Evolutionary conservation across 1,284 basidiomycete genomes (phyloP), one percentile per base, ranked within the genome.

Genomic region (Omphalotus olearius): DNA sequence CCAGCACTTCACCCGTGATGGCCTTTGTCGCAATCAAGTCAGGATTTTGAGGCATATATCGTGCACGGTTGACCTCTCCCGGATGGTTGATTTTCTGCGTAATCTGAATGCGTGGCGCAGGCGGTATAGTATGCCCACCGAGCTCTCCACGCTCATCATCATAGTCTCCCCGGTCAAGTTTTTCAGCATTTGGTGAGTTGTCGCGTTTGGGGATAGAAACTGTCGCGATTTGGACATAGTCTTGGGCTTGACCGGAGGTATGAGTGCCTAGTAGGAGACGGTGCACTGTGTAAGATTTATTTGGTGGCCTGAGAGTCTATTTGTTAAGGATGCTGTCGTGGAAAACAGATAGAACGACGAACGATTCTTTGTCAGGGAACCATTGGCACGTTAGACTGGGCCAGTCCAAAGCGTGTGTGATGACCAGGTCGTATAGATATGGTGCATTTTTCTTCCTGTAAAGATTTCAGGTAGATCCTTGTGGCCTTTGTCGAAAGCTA

Each of bases 21-120:
- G 93, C 78, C 63, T 98, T 96, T 7, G 96, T 99, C 1, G 97
- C 97, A 58, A 99, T 92, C 59, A 99, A 69, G 69, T 99, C 93
- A 5, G 93, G 91, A 65, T 99, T 99, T 70, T 98, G 96, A 13
- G 97, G 97, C 92, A 98, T 98, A 69, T 99, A 99, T 42, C 97
- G 80, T 52, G 97, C 97, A 36, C 95, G 77, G 70, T 99, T 99
- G 62, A 99, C 93, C 69, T 99, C 97, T 46, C 94, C 94, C 7
- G 83, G 82, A 69, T 99, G 97, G 67, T 95, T 95, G 73, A 99
- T 99, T 56, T 84, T 88, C 66, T 99, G 97, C 30, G 88, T 89
- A 64, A 98, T 83, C 63, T 91, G 87, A 56, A 99, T 85, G 23
- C 92, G 83, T 0, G 94, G 91, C 33, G 76, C 73, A 4, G 86